Conservation (phyloP, 2,329 filamentous ascomycete species). For the Emericellopsis atlantica region DNA sequence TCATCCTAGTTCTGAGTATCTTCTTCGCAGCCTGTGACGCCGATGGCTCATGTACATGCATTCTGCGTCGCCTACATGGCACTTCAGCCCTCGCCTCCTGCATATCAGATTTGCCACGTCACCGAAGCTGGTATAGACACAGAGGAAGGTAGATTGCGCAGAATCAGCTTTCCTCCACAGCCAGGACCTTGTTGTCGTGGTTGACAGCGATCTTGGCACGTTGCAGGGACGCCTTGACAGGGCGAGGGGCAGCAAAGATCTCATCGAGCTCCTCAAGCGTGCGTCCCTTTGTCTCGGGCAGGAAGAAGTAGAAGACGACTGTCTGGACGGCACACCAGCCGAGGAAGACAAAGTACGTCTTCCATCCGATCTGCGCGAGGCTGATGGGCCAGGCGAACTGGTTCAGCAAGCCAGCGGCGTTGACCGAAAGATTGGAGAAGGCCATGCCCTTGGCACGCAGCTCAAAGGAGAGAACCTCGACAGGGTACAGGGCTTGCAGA, state of each 20-base stretch:
- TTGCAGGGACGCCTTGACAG: conserved; percentile 25
- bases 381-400: conserved; percentile 32
- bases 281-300: conserved; percentile 31
- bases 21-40: too few species aligned
- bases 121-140: too few species aligned
- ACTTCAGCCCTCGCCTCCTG: too few species aligned
- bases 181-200: too few species aligned
- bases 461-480: conserved; percentile 39
- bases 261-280: conserved; percentile 41
- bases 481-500: conserved; percentile 31
- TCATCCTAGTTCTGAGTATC: too few species aligned
- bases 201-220: too few species aligned
- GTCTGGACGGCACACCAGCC: conserved; percentile 27
- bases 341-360: conserved; percentile 40
- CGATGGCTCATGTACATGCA: too few species aligned
- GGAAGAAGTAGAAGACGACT: conserved; percentile 31
- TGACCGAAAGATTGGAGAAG: conserved; percentile 29
- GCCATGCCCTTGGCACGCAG: conserved; percentile 44
- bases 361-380: conserved; percentile 36
- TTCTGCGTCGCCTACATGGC: too few species aligned
- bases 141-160: too few species aligned
- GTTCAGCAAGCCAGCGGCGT: conserved; percentile 28
- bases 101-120: too few species aligned
- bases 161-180: too few species aligned
- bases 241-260: conserved; percentile 30